Evolutionary conservation across 2,329 filamentous ascomycete species (phyloP).

Genomic region (Cylindrodendrum hubeiense): DNA sequence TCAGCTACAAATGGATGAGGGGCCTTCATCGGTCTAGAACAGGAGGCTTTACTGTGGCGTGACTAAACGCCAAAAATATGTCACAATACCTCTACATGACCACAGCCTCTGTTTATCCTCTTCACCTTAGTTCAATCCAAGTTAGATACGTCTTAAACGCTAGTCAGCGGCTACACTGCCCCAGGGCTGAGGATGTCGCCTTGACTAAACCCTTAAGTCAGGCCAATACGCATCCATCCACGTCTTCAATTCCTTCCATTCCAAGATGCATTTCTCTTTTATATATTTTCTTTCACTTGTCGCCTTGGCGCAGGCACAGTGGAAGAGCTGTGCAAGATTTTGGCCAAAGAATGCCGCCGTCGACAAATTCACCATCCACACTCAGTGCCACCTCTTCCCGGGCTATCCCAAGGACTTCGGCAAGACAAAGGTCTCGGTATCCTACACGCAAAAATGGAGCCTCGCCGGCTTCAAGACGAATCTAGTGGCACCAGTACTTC

Average conservation of each 20-base stretch:
- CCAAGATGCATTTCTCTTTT: slow-evolving; percentile 14
- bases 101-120: background rate
- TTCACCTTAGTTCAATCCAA: background rate
- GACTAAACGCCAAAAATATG: slow-evolving; percentile 4
- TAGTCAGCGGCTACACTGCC: background rate
- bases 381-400: slow-evolving; percentile 17
- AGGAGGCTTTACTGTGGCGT: background rate
- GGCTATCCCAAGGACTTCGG: slow-evolving; percentile 24
- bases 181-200: background rate
- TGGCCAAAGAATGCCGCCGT: slow-evolving; percentile 10
- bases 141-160: background rate
- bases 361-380: slow-evolving; percentile 6
- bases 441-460: slow-evolving; percentile 26
- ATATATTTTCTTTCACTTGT: background rate
- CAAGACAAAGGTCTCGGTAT: slow-evolving; percentile 18
- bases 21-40: background rate
- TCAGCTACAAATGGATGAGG: background rate
- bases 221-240: background rate
- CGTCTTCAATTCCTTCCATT: background rate
- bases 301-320: slow-evolving; percentile 10
- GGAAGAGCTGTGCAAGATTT: slow-evolving; percentile 13
- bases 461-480: background rate
- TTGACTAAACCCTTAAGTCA: background rate
- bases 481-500: slow-evolving; percentile 19
- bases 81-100: slow-evolving; percentile 10